A percentile compares a stretch with the other conserved stretches of the same genome.
phyloP scores from a whole-genome alignment of 1,284 basidiomycete genomes.

The Irpex sp. region DNA sequence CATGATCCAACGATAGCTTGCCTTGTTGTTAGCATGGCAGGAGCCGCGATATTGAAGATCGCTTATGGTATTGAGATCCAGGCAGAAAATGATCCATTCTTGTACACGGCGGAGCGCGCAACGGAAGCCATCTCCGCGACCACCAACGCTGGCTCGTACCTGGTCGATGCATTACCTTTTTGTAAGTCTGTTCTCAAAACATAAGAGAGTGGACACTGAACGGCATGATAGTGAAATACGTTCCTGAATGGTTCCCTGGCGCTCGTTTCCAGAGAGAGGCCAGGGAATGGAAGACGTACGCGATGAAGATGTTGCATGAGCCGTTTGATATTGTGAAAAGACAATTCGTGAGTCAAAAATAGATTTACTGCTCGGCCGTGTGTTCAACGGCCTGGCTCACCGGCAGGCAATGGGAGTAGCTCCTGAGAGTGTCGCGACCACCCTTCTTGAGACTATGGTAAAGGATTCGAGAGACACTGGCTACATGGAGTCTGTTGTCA shows the following conservation, averaged over 20 bases:
- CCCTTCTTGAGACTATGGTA: not conserved
- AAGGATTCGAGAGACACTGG: not conserved
- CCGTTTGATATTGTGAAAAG: conserved; percentile 1
- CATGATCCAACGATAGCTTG: not conserved
- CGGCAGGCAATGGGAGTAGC: not conserved
- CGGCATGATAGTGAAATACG: conserved; percentile 24
- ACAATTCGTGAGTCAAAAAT: not conserved
- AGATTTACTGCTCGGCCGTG: not conserved
- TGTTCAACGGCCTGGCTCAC: too few relatives aligned
- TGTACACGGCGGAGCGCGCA: conserved; percentile 21
- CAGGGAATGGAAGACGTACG: conserved; percentile 23
- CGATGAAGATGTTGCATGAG: conserved; percentile 6
- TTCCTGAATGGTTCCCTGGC: conserved; percentile 39
- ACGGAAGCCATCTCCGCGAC: conserved; percentile 5
- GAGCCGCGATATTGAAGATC: conserved; percentile 21
- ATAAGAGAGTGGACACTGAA: not conserved
- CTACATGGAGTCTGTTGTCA: conserved; percentile 4
- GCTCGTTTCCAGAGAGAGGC: conserved; percentile 39
- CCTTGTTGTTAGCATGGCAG: conserved; percentile 14
- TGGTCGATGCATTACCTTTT: conserved; percentile 9
- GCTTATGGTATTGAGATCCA: conserved; percentile 26
- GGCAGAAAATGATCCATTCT: conserved; percentile 21
- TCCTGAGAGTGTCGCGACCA: conserved; percentile 3
- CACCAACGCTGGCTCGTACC: conserved; percentile 13
- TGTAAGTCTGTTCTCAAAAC: not conserved